These are phyloP conservation scores for Monoraphidium neglectum DNA, from an alignment of 139 green algal species.

Conservation along the genomic window DNA sequence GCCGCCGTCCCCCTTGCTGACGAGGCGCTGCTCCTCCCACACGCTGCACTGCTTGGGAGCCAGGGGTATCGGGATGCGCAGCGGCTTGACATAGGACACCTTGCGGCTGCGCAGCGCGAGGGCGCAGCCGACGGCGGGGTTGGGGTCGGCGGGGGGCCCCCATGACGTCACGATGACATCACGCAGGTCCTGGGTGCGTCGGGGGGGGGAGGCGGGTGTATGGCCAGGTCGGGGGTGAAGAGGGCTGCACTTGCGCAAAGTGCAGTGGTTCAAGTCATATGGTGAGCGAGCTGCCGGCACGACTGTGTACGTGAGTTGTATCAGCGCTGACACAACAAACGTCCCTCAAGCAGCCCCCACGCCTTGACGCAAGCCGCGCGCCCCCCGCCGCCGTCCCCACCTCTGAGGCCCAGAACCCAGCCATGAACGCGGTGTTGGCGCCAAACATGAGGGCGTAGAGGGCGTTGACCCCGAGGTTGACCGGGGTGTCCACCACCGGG, in stretches of 20 bases:
- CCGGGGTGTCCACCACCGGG: not conserved
- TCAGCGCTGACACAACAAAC: no score
- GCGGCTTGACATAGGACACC: constrained; percentile 26
- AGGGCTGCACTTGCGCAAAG: no score
- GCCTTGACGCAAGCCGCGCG: no score
- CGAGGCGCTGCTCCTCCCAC: constrained; percentile 26
- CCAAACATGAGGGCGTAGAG: not conserved
- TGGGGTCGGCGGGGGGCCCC: not conserved
- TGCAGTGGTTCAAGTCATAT: no score
- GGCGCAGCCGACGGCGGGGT: not conserved
- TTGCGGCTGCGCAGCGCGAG: not conserved
- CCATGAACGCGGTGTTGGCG: constrained; percentile 7
- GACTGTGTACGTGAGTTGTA: no score
- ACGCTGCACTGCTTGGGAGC: constrained; percentile 30
- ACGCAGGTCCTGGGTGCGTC: not conserved
- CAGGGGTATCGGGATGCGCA: constrained; percentile 27
- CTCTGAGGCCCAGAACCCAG: not conserved
- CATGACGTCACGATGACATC: constrained; percentile 15
- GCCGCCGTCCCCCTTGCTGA: constrained; percentile 25
- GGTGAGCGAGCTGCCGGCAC: no score
- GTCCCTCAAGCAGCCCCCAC: no score
- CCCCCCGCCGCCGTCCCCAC: no score
- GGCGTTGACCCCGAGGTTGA: not conserved
- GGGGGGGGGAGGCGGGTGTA: no score
- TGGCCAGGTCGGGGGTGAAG: no score